phyloP scores from a whole-genome alignment of 2,329 filamentous ascomycete genomes.

The Penicillium decumbens region DNA sequence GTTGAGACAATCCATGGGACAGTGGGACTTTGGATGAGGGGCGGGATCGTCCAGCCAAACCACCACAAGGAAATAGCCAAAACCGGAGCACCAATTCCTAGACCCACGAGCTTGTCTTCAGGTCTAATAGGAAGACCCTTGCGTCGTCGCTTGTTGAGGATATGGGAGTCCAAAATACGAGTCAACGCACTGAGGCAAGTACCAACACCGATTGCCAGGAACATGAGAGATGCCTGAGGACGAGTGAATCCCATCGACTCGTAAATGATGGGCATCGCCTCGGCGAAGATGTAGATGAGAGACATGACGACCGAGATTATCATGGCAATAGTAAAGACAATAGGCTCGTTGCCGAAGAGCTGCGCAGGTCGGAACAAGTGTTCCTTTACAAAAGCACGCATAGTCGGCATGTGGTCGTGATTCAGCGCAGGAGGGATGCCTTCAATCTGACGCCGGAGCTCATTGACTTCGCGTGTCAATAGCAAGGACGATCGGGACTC shows the following conservation, averaged over 20 bases:
- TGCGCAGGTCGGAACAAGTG: slow-evolving; percentile 41
- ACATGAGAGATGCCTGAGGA: slow-evolving; percentile 38
- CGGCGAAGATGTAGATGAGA: slow-evolving; percentile 49
- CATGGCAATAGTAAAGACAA: slow-evolving; percentile 43
- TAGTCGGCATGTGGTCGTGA: slow-evolving; percentile 38
- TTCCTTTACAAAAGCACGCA: slow-evolving; percentile 37
- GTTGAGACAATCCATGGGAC: slow-evolving; percentile 42
- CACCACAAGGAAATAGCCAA: slow-evolving; percentile 46
- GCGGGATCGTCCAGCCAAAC: slow-evolving; percentile 49
- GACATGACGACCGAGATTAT: slow-evolving; percentile 44
- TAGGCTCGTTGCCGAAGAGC: slow-evolving; percentile 47
- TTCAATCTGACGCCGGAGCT: slow-evolving; percentile 23
- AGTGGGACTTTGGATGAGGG: slow-evolving; percentile 20
- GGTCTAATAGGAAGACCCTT: slow-evolving; percentile 30
- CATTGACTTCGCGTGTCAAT: slow-evolving; percentile 34
- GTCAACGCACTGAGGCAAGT: slow-evolving; percentile 42
- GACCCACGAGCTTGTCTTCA: slow-evolving; percentile 48
- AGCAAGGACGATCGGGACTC: slow-evolving; percentile 47
- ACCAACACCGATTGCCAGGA: slow-evolving; percentile 41
- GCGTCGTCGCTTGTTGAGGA: slow-evolving; percentile 25
- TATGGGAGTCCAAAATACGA: slow-evolving; percentile 41
- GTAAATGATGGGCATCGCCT: slow-evolving; percentile 44
- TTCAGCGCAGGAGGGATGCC: slow-evolving; percentile 29
- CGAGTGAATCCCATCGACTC: slow-evolving; percentile 32
- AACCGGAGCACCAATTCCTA: slow-evolving; percentile 44